phyloP scores from a whole-genome alignment of 768 basidiomycete species.

The Termitomyces titanicus region DNA sequence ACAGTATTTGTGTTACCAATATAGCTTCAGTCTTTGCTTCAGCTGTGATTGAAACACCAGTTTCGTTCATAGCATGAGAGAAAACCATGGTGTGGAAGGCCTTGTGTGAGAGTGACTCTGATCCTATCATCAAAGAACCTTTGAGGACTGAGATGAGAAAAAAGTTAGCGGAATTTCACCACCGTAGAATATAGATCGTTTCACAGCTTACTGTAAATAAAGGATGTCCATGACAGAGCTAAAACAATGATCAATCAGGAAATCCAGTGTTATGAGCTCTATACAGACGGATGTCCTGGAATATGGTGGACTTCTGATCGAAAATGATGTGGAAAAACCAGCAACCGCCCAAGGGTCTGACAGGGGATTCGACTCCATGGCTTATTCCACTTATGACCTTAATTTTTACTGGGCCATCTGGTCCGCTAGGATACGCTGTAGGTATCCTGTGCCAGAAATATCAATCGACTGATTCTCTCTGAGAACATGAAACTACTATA shows the following conservation, averaged over 20 bases:
- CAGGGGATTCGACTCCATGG: slow-evolving; percentile 83
- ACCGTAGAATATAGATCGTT: not conserved
- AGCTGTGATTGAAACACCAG: slow-evolving; percentile 66
- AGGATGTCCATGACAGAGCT: slow-evolving; percentile 89
- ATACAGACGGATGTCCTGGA: slow-evolving; percentile 77
- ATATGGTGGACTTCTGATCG: slow-evolving; percentile 57
- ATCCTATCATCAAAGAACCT: slow-evolving; percentile 63
- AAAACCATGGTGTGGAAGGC: slow-evolving; percentile 84
- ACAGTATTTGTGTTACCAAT: slow-evolving; percentile 41
- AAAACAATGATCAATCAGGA: slow-evolving; percentile 1
- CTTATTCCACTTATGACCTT: slow-evolving; percentile 90
- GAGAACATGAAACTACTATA: slow-evolving; percentile 23
- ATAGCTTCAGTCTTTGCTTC: slow-evolving; percentile 67
- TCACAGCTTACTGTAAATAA: slow-evolving; percentile 66
- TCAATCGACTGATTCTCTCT: not conserved
- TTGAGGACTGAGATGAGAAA: slow-evolving; percentile 51
- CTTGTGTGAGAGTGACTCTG: slow-evolving; percentile 38
- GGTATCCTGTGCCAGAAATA: slow-evolving; percentile 48
- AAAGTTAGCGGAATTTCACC: not conserved
- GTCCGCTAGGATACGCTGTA: slow-evolving; percentile 66
- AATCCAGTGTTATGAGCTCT: not conserved
- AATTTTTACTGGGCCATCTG: slow-evolving; percentile 63
- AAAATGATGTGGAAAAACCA: slow-evolving; percentile 88
- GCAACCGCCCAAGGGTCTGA: slow-evolving; percentile 87
- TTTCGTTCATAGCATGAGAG: slow-evolving; percentile 52